phyloP scores from a whole-genome alignment of 768 basidiomycete species.

The Sistotremastrum suecicum region DNA sequence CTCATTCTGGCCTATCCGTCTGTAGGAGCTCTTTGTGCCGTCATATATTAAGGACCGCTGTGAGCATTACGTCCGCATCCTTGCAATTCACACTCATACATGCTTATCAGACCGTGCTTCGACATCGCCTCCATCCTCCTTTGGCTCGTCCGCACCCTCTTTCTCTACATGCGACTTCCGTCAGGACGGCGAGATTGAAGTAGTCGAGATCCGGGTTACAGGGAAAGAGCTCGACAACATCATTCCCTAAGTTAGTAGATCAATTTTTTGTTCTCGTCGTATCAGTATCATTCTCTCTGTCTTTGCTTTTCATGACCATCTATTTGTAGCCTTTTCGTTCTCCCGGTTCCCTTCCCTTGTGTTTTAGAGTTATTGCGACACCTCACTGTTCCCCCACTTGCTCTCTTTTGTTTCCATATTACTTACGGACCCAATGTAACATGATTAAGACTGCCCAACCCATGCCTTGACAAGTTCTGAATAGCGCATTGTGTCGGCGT shows the following conservation, averaged over 20 bases:
- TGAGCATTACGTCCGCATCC: constrained; percentile 26
- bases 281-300: no score
- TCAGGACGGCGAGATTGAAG: constrained; percentile 77
- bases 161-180: constrained; percentile 48
- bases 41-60: constrained; percentile 86
- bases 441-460: no score
- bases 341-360: no score
- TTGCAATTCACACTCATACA: constrained; percentile 8
- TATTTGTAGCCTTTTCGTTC: no score
- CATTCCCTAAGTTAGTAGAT: constrained; percentile 33
- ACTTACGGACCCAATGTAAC: no score
- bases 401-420: no score
- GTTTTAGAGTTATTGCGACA: no score
- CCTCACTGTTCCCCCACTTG: no score
- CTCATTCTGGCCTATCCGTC: constrained; percentile 3
- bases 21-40: constrained; percentile 72
- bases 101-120: constrained; percentile 54
- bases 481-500: no score
- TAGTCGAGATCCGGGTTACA: constrained; percentile 73
- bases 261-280: background rate
- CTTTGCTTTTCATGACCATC: no score
- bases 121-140: constrained; percentile 63
- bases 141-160: constrained; percentile 52
- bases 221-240: constrained; percentile 68
- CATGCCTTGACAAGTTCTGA: no score